A percentile compares a stretch with the other conserved stretches of the same genome.
Conservation (phyloP, 768 basidiomycete species). For the Naematelia aurantialba region DNA sequence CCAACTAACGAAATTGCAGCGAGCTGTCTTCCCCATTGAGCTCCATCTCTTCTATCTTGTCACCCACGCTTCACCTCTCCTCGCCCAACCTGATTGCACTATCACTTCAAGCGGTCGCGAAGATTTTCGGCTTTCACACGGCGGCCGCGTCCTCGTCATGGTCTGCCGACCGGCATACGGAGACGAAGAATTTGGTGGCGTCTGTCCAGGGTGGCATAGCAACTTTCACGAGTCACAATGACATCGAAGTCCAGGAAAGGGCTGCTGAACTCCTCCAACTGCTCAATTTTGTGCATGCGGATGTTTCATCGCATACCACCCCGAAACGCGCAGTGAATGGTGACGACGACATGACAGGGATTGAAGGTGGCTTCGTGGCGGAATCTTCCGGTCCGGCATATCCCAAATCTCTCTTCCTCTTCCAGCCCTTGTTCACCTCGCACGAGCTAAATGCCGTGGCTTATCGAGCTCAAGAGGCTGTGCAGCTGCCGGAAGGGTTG, state of each 20-base stretch:
- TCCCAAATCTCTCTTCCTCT: conserved; percentile 84
- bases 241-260: conserved; percentile 90
- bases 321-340: conserved; percentile 1
- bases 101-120: conserved; percentile 76
- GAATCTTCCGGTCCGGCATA: conserved; percentile 58
- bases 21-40: conserved; percentile 25
- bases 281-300: conserved; percentile 37
- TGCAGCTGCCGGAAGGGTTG: conserved; percentile 75
- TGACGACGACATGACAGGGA: conserved; percentile 22
- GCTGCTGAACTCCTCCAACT: conserved; percentile 35
- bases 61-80: conserved; percentile 54
- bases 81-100: conserved; percentile 65
- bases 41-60: conserved; percentile 61
- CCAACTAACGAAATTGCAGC: no score
- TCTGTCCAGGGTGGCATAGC: conserved; percentile 60
- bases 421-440: conserved; percentile 69
- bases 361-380: conserved; percentile 52
- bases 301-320: conserved; percentile 33
- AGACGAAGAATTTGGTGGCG: conserved; percentile 64
- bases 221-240: conserved; percentile 60
- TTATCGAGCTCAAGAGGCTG: conserved; percentile 69
- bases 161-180: conserved; percentile 67
- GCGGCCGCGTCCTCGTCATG: conserved; percentile 71
- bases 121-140: conserved; percentile 83
- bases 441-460: conserved; percentile 87